Conservation (phyloP, 768 basidiomycete genomes). For the Amyloporia xantha region DNA sequence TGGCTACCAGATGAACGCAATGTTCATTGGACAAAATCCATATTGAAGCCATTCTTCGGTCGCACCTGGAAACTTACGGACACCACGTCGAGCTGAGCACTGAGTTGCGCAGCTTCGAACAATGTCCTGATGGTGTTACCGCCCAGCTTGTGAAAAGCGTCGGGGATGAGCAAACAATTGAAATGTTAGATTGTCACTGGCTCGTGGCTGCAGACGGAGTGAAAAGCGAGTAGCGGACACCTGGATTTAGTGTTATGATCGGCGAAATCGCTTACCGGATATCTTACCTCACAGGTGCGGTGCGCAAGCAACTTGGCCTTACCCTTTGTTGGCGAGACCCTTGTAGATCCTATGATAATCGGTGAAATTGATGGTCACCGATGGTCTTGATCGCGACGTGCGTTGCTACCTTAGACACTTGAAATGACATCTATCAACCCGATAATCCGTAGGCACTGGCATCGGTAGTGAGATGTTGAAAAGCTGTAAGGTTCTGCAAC, state of each 20-base stretch:
- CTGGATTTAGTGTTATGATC: constrained; percentile 35
- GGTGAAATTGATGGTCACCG: background rate
- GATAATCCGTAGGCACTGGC: background rate
- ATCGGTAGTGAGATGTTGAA: background rate
- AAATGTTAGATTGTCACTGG: constrained; percentile 24
- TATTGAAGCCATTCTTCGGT: constrained; percentile 27
- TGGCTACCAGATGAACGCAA: background rate
- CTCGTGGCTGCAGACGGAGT: too few species aligned
- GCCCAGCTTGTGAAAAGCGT: constrained; percentile 24
- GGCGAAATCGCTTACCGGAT: too few species aligned
- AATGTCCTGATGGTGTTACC: constrained; percentile 25
- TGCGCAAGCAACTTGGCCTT: constrained; percentile 35
- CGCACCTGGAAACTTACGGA: constrained; percentile 20
- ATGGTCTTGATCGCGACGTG: background rate
- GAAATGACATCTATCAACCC: background rate
- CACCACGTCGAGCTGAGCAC: constrained; percentile 29
- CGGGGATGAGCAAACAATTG: constrained; percentile 18
- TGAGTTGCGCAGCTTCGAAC: constrained; percentile 29
- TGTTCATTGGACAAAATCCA: constrained; percentile 12
- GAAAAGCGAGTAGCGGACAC: too few species aligned
- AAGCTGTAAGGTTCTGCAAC: background rate
- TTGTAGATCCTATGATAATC: background rate
- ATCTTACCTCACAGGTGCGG: constrained; percentile 20
- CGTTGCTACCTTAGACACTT: background rate
- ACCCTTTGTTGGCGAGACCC: constrained; percentile 36